Percentiles rank a stretch among this genome's conserved stretches.
phyloP scores from a whole-genome alignment of 2,329 filamentous ascomycete species.

The Colletotrichum brevisporum region DNA sequence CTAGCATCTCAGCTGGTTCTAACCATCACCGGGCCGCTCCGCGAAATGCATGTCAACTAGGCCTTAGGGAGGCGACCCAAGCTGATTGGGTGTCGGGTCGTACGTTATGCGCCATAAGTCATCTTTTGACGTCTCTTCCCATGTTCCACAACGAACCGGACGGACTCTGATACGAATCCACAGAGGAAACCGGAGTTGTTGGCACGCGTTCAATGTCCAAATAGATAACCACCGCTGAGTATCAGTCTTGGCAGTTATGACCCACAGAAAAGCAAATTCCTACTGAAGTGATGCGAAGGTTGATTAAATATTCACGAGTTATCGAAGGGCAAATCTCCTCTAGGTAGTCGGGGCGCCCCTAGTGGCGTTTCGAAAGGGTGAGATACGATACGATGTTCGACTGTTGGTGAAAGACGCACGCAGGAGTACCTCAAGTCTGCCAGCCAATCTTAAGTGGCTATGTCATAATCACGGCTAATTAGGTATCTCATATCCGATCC shows the following conservation, averaged over 20 bases:
- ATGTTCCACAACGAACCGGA: slow-evolving; percentile 15
- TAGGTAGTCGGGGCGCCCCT: no score
- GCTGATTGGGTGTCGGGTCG: slow-evolving; percentile 18
- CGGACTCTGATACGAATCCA: slow-evolving; percentile 14
- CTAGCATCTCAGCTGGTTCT: slow-evolving; percentile 16
- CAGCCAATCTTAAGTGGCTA: no score
- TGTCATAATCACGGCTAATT: background rate
- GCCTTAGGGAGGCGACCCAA: background rate
- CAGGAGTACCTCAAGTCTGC: no score
- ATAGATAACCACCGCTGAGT: background rate
- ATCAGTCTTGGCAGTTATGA: background rate
- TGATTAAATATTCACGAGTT: background rate
- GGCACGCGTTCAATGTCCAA: background rate
- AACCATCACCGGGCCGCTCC: slow-evolving; percentile 37
- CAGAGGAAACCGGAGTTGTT: background rate
- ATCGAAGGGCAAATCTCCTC: background rate
- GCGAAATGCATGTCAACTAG: slow-evolving; percentile 22
- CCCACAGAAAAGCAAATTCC: background rate
- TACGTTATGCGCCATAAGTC: slow-evolving; percentile 6
- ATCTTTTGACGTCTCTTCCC: slow-evolving; percentile 10
- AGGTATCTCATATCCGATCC: background rate
- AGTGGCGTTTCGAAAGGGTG: background rate
- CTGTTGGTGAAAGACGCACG: no score
- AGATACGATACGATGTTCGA: background rate
- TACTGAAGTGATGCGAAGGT: background rate